Evolutionary conservation across 1,284 basidiomycete species (phyloP).

Genomic region (Marasmius oreades): DNA sequence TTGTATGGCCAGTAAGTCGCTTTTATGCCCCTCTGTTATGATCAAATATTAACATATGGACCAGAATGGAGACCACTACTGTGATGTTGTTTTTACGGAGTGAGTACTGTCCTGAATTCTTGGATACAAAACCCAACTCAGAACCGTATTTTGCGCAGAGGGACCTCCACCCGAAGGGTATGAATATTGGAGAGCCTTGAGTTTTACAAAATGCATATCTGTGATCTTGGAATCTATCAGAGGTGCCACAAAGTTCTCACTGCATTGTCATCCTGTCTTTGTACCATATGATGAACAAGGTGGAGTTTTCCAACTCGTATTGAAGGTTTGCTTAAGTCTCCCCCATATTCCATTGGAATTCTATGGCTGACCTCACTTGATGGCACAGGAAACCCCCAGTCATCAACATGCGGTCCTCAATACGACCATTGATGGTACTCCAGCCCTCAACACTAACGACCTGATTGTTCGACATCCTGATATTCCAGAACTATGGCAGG

Average conservation of each 20-base stretch:
- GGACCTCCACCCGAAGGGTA: not conserved
- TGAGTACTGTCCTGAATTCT: not conserved
- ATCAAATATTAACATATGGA: not conserved
- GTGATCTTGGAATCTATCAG: not conserved
- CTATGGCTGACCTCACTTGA: not conserved
- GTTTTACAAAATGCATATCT: not conserved
- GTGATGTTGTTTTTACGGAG: not conserved
- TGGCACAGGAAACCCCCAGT: conserved; percentile 11
- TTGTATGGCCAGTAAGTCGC: not conserved
- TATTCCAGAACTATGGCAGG: conserved; percentile 28
- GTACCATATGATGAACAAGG: conserved; percentile 5
- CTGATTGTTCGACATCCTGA: conserved; percentile 31
- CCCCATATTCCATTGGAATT: not conserved
- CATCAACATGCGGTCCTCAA: conserved; percentile 12
- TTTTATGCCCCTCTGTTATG: not conserved
- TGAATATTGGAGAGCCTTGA: not conserved
- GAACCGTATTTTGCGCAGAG: not conserved
- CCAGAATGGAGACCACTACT: conserved; percentile 1
- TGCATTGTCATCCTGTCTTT: conserved; percentile 9
- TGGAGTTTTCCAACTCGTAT: conserved; percentile 7
- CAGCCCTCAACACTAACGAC: conserved; percentile 10
- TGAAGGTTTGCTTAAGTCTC: conserved; percentile 10
- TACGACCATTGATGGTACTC: conserved; percentile 5
- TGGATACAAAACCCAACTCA: not conserved
- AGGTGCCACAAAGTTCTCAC: conserved; percentile 7